Evolutionary conservation across 768 basidiomycete species (phyloP).

Genomic region (Dendrothele bispora): DNA sequence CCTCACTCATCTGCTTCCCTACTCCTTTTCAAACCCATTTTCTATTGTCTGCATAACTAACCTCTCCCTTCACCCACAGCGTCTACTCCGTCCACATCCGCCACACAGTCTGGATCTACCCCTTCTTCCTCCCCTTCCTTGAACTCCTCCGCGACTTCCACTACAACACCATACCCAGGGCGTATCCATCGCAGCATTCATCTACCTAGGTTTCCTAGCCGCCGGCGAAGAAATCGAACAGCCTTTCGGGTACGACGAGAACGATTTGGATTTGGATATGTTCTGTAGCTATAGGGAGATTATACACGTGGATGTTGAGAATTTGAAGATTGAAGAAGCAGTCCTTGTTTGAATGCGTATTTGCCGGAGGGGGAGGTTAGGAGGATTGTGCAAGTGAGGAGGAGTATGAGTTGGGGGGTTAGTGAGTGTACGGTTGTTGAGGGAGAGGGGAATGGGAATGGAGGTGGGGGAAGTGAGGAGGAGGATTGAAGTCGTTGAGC

Average conservation of each 20-base stretch:
- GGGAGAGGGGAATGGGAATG: too few relatives aligned
- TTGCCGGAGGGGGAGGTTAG: too few relatives aligned
- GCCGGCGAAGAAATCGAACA: slow-evolving; percentile 73
- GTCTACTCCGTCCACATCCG: slow-evolving; percentile 49
- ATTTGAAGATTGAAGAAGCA: slow-evolving; percentile 34
- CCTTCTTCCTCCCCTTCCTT: slow-evolving; percentile 80
- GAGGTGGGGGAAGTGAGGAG: too few relatives aligned
- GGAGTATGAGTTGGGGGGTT: too few relatives aligned
- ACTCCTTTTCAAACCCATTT: too few relatives aligned
- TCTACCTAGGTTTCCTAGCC: slow-evolving; percentile 75
- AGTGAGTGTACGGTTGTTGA: too few relatives aligned
- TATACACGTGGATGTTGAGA: slow-evolving; percentile 35
- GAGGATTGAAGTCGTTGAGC: too few relatives aligned
- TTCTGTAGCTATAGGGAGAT: slow-evolving; percentile 40
- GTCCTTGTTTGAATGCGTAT: slow-evolving; percentile 30
- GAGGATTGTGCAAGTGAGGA: too few relatives aligned
- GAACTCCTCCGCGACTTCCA: slow-evolving; percentile 60
- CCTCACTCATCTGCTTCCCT: not conserved
- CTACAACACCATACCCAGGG: slow-evolving; percentile 69
- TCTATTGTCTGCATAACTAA: too few relatives aligned
- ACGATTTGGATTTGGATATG: slow-evolving; percentile 45
- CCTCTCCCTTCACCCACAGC: too few relatives aligned
- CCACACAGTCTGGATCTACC: slow-evolving; percentile 69
- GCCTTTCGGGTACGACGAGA: slow-evolving; percentile 43
- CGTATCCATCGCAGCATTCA: slow-evolving; percentile 64